phyloP scores from a whole-genome alignment of 192 early-diverging fungal genomes.

The Haplosporangium gracile region DNA sequence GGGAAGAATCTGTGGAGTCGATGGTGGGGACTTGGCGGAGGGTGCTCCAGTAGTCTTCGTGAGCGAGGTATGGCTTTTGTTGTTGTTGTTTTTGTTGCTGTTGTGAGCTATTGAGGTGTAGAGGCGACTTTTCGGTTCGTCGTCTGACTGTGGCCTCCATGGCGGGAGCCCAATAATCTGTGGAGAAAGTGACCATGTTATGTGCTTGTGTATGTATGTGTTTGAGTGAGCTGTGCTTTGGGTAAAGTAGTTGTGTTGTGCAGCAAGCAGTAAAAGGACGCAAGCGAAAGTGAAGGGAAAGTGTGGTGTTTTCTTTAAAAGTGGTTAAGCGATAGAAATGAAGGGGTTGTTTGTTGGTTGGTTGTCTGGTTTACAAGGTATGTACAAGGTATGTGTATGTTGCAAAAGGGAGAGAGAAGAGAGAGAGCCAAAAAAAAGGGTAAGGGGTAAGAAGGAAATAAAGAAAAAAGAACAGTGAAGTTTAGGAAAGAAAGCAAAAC shows the following conservation, averaged over 20 bases:
- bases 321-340: not conserved
- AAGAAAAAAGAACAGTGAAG: not conserved
- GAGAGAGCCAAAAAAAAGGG: not conserved
- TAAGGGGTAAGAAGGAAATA: not conserved
- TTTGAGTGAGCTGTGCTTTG: not conserved
- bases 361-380: not conserved
- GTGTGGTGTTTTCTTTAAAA: not conserved
- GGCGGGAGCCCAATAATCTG: conserved; percentile 63
- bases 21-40: conserved; percentile 43
- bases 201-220: conserved; percentile 7
- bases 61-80: not conserved
- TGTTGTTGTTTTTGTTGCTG: not conserved
- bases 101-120: conserved; percentile 10
- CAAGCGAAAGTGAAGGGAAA: conserved; percentile 3
- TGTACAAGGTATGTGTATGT: not conserved
- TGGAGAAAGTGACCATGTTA: conserved; percentile 60
- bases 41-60: conserved; percentile 29
- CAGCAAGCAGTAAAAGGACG: not conserved
- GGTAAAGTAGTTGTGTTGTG: not conserved
- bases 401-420: not conserved
- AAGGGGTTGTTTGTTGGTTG: no score
- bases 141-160: conserved; percentile 61
- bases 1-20: conserved; percentile 21
- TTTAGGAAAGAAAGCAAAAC: not conserved
- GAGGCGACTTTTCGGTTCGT: conserved; percentile 50